Percentiles rank a stretch among this genome's conserved stretches.
Evolutionary conservation across 805 yeast genomes (phyloP).

Genomic region (Candida vartiovaarae): DNA sequence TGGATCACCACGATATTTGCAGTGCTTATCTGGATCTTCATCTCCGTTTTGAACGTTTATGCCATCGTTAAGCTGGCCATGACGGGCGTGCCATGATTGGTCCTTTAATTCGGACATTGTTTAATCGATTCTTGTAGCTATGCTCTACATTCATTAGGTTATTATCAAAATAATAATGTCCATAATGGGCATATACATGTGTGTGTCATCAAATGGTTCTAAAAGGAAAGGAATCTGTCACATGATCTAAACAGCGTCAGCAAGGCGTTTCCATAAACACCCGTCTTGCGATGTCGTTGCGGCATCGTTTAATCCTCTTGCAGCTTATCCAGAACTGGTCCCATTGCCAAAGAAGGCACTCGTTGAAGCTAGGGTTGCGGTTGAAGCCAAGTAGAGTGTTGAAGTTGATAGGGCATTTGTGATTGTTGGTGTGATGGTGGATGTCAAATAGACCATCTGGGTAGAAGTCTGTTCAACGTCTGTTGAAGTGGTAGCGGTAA

Average conservation of each 20-base stretch:
- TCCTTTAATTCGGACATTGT: background rate
- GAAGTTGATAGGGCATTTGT: constrained; percentile 1
- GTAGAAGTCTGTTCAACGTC: constrained; percentile 22
- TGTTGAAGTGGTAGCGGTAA: constrained; percentile 19
- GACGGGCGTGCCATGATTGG: constrained; percentile 1
- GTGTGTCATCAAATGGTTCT: too few relatives aligned
- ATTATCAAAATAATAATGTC: too few relatives aligned
- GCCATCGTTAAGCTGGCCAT: constrained; percentile 38
- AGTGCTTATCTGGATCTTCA: constrained; percentile 58
- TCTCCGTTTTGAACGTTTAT: constrained; percentile 66
- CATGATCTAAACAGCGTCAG: constrained; percentile 6
- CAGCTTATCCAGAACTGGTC: constrained; percentile 6
- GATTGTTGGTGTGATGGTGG: constrained; percentile 8
- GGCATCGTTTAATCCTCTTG: constrained; percentile 10
- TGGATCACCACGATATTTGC: constrained; percentile 49
- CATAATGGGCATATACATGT: too few relatives aligned
- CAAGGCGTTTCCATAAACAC: constrained; percentile 12
- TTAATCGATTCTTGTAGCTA: too few relatives aligned
- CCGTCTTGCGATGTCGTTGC: background rate
- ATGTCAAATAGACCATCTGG: constrained; percentile 12
- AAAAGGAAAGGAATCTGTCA: background rate
- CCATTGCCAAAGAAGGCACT: constrained; percentile 12
- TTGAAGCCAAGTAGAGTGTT: constrained; percentile 7
- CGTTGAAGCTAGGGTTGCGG: constrained; percentile 3
- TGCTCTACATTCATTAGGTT: too few relatives aligned